Base-by-base conservation (phyloP, 441 rosid genomes). In the Corymbia citriodora region DNA sequence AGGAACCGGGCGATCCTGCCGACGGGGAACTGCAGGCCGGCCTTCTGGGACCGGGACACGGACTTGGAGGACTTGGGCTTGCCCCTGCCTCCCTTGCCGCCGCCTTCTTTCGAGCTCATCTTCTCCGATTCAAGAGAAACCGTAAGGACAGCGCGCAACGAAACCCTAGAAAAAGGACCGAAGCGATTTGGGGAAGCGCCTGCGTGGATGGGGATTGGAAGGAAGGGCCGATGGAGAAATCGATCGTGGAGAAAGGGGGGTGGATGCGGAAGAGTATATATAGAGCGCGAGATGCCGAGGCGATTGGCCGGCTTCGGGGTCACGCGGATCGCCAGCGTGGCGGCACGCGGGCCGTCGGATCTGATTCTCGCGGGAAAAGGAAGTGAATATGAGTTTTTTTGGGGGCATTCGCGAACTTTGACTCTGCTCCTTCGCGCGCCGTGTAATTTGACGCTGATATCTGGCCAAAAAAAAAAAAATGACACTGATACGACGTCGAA, bases 1-100 rank as follows among this genome's bases (percentile, higher is more conserved):
- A 90, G 91, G 91, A 90, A 90, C n/a, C 91, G 89, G 19, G 91
- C 91, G 33, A 90, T 90, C 89, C 91, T 90, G 5, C 91, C 91
- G n/a, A 90, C 91, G 50, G 91, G 91, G 89, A 90, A 90, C 87
- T 90, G 91, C 50, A 90, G 87, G 54, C 91, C 91, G 49, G 91
- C 91, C 91, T 31, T 40, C 89, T 55, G 68, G 50, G 88, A 87
- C 50, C 88, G 33, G 70, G 88, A 87, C 50, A 87, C 88, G 21
- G 88, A 40, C 88, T 87, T 54, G 65, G 88, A 87, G 70, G 88
- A 36, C 88, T 55, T 87, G 45, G 88, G 65, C 59, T 87, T 87
- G 65, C 88, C 88, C 19, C 88, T 57, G 33, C 88, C 88, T 36
- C 88, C 68, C 52, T 87, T 87, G 61, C 88, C 88, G 17, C 72